Conservation (phyloP, 345 rosid genomes). For the Adansonia digitata region DNA sequence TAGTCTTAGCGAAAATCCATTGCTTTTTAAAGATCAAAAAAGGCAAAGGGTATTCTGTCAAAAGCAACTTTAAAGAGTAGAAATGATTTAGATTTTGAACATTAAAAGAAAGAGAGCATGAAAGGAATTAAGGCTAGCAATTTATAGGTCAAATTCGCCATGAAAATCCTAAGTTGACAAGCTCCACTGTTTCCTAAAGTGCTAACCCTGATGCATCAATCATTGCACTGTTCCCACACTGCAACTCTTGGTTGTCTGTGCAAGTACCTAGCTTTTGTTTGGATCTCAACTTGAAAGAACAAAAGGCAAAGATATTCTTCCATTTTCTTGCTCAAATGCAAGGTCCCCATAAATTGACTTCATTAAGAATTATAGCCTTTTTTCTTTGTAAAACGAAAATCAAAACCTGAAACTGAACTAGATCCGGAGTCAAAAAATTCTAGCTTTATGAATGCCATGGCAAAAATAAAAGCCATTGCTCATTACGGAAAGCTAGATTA, state of each 20-base stretch:
- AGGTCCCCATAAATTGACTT: too few relatives aligned
- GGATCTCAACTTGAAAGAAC: not conserved
- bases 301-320: not conserved
- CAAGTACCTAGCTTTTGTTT: not conserved
- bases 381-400: too few relatives aligned
- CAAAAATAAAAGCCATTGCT: too few relatives aligned
- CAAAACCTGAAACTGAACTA: too few relatives aligned
- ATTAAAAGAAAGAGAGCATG: slow-evolving; percentile 22
- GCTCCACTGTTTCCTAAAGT: slow-evolving; percentile 14
- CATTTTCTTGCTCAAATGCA: not conserved
- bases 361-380: too few relatives aligned
- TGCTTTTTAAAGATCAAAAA: not conserved
- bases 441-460: too few relatives aligned
- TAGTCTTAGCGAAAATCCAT: not conserved
- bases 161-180: slow-evolving; percentile 31
- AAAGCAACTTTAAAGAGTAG: slow-evolving; percentile 4
- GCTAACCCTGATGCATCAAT: not conserved
- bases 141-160: slow-evolving; percentile 30
- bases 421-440: too few relatives aligned
- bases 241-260: not conserved
- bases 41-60: slow-evolving; percentile 1
- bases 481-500: too few relatives aligned
- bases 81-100: slow-evolving; percentile 16
- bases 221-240: not conserved
- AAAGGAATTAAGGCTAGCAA: slow-evolving; percentile 21